These are phyloP conservation scores for Fusarium fujikuroi DNA, from an alignment of 2,329 filamentous ascomycete species.

Conservation along the genomic window DNA sequence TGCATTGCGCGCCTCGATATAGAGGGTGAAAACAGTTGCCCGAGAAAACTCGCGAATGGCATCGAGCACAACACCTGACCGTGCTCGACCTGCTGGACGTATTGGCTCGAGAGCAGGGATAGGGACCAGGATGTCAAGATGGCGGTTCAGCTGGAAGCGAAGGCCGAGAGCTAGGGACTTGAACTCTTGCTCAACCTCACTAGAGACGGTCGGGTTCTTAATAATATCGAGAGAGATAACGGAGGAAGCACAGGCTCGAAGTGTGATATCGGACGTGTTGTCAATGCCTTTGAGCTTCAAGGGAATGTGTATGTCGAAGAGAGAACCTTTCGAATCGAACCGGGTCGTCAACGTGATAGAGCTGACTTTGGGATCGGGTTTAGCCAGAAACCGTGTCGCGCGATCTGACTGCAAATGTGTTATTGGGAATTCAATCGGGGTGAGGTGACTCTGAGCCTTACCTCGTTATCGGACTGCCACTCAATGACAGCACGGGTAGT, in stretches of 20 bases:
- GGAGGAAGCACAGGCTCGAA: conserved; percentile 10
- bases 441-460: not conserved
- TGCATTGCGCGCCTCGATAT: conserved; percentile 10
- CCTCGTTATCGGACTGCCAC: not conserved
- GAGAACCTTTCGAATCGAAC: conserved; percentile 1
- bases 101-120: conserved; percentile 6
- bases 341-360: not conserved
- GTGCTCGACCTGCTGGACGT: conserved; percentile 8
- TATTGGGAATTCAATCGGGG: not conserved
- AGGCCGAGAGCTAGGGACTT: conserved; percentile 10
- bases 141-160: not conserved
- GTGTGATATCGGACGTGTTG: not conserved
- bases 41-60: conserved; percentile 16
- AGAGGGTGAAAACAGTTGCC: conserved; percentile 14
- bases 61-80: conserved; percentile 20
- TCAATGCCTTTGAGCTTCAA: conserved; percentile 24
- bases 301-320: conserved; percentile 15
- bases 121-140: conserved; percentile 4
- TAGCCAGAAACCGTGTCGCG: not conserved
- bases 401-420: not conserved
- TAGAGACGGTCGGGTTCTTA: not conserved
- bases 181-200: conserved; percentile 6
- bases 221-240: conserved; percentile 4
- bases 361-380: conserved; percentile 9
- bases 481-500: conserved; percentile 9